phyloP scores from a whole-genome alignment of 164 flowering plant species.

The Vitis rotundifolia region DNA sequence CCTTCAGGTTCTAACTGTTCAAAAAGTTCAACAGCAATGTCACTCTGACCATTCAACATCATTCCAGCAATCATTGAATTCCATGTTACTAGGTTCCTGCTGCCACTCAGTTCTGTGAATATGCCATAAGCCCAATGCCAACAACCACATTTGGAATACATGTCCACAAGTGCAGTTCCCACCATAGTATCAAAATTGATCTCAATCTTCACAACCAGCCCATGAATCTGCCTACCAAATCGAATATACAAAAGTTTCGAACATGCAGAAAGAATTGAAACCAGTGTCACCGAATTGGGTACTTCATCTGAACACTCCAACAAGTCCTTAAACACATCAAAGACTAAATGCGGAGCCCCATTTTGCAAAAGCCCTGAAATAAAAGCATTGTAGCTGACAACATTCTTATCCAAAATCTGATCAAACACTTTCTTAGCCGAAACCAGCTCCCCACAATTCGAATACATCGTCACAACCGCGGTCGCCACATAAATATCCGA shows the following conservation, averaged over 20 bases:
- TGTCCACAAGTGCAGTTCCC: constrained; percentile 66
- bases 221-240: constrained; percentile 65
- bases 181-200: constrained; percentile 38
- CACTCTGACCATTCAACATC: constrained; percentile 53
- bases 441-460: constrained; percentile 34
- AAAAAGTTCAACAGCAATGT: constrained; percentile 54
- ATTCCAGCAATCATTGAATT: constrained; percentile 72
- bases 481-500: constrained; percentile 62
- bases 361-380: constrained; percentile 52
- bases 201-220: constrained; percentile 36
- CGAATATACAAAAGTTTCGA: constrained; percentile 32
- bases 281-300: constrained; percentile 55
- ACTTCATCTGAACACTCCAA: constrained; percentile 20
- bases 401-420: constrained; percentile 39
- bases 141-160: constrained; percentile 73
- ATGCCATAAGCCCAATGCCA: constrained; percentile 42
- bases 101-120: constrained; percentile 40
- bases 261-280: constrained; percentile 69
- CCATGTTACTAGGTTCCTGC: constrained; percentile 66
- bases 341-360: constrained; percentile 33
- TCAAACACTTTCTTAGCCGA: constrained; percentile 49
- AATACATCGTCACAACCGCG: constrained; percentile 58
- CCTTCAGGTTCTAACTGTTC: constrained; percentile 46
- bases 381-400: constrained; percentile 69
- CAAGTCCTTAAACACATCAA: constrained; percentile 55